Base-by-base conservation (phyloP, 257 asterid genomes). In the Coffea canephora region DNA sequence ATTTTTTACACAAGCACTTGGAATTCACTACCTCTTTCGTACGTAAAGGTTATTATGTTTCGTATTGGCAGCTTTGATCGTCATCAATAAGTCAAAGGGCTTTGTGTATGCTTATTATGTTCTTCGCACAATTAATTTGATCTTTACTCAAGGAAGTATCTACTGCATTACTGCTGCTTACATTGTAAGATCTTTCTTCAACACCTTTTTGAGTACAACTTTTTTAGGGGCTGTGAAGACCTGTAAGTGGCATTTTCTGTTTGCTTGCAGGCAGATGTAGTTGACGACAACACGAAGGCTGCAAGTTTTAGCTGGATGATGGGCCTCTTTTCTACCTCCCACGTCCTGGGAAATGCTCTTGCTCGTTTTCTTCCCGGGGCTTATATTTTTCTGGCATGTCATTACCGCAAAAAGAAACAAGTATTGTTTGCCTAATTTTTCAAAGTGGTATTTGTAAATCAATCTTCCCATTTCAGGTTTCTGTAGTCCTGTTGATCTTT, bases 111-210 rank as follows among this genome's bases (percentile, higher is more conserved):
- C 97, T 75, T 95, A 89, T 82, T 93, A 91, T 74, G 83, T 81
- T 76, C 79, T 93, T 77, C 93, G 97, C 64, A 92, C 96, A 18
- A 27, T 95, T 77, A 91, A 96, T 70, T 80, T 80, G 45, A 90
- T 93, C 86, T 81, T 95, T 78, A 93, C 96, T 90, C 97, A 95
- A 84, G 99, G 99, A 86, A 95, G 93, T 91, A 90, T 95, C 84
- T 93, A 91, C 91, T 89, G 94, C 85, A 91, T 95, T 83, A 76
- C 99, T 62, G 92, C 92, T 83, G 97, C 98, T 80, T 95, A 95
- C 81, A 92, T 91, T 70, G 99, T 95, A 91, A 91, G 89, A 55
- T 2, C 43, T 86, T 77, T 82, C 65, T 80, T 77, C 69, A 14
- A 41, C 69, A 23, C 72, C 43, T 43, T 72, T 0, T 76, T 57